Base-by-base conservation (phyloP, 768 basidiomycete genomes). In the Boletellus emodensis region DNA sequence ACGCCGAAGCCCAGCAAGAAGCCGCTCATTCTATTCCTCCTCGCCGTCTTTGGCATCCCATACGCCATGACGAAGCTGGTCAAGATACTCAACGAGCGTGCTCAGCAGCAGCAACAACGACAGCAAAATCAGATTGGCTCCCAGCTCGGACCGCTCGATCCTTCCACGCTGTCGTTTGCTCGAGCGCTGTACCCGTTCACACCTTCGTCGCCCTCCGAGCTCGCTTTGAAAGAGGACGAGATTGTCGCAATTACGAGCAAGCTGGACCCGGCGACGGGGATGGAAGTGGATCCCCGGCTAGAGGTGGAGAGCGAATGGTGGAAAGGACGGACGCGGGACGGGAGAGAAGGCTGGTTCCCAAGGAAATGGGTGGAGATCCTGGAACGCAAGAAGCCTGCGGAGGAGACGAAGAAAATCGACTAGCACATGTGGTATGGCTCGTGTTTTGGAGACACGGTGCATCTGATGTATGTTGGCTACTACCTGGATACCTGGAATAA, bases 321-420 rank as follows among this genome's bases (percentile, higher is more conserved):
- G 94, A 85, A 83, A 66, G 94, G 94, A 1, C 78, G 94, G 40
- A 94, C 90, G 53, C 76, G 94, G 50, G 94, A 96, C 57, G 94
- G 94, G 0, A 76, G 86, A 57, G 84, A 90, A 58, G 94, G 94
- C 0, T 98, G 93, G 92, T 96, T 98, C 78, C 94, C 94, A 2
- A 79, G 75, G 51, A 92, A 87, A 57, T 94, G 87, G 80, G 91
- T 94, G 4, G 81, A 91, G 66, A 74, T 87, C 4, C 67, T 89
- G 49, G 82, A 77, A 61, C 73, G 78, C 61, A 66, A 62, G 59
- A 73, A 70, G 47, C 49, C 53, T 1, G 57, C 56, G 24, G 71
- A 62, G 12, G 73, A 71, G 48, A 59, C 57, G 6, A 78, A 76
- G 62, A 76, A 74, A 58, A 57, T 72, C 8, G 70, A 76, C 30